A percentile compares a stretch with the other conserved stretches of the same genome.
These are phyloP conservation scores for Malus hybrid DNA, from an alignment of 331 rosid genomes.

Conservation along the genomic window DNA sequence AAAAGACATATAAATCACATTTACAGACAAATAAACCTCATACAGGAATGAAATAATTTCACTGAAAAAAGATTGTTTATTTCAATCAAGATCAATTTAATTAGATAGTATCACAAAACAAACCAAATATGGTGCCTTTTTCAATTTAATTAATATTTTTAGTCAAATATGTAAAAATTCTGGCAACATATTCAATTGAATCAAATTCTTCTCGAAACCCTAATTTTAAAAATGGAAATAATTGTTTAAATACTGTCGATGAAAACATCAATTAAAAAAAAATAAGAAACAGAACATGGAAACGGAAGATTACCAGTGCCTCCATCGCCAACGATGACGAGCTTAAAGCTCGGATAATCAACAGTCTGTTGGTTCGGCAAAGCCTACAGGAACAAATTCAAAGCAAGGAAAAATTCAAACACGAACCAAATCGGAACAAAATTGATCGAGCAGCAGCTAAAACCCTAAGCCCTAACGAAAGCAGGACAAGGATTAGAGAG, in stretches of 20 bases:
- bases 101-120: not conserved
- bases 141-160: not conserved
- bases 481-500: not conserved
- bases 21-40: not conserved
- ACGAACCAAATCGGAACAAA: too few species aligned
- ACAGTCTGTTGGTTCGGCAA: constrained; percentile 48
- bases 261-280: not conserved
- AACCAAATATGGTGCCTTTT: not conserved
- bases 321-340: constrained; percentile 67
- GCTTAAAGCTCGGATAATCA: constrained; percentile 62
- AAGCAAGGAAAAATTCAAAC: too few species aligned
- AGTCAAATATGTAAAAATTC: not conserved
- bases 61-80: too few species aligned
- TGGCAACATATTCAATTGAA: not conserved
- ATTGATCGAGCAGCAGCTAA: not conserved
- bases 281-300: not conserved
- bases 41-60: not conserved
- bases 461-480: constrained; percentile 2
- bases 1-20: too few species aligned
- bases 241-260: not conserved
- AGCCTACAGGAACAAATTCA: constrained; percentile 27
- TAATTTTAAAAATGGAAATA: not conserved
- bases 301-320: constrained; percentile 41
- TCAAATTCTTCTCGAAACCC: not conserved
- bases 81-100: not conserved